Evolutionary conservation across 108 stramenopile species (phyloP).

Genomic region (Schizochytrium sp.): DNA sequence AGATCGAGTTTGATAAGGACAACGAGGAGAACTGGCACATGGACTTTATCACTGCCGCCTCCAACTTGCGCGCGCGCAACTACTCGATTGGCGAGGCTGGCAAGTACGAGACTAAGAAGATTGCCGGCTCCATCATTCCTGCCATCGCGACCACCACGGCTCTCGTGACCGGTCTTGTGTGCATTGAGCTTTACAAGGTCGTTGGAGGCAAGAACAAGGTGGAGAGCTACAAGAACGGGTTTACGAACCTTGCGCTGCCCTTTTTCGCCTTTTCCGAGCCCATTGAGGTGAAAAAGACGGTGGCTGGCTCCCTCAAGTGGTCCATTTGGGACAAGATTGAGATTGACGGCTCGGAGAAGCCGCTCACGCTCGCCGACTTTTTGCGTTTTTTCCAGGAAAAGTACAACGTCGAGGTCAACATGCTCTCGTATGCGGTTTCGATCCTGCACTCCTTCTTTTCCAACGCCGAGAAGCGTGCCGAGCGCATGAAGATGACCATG

Average conservation of each 20-base stretch:
- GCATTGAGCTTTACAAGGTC: constrained; percentile 92
- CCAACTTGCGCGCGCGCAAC: constrained; percentile 88
- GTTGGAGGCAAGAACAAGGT: constrained; percentile 71
- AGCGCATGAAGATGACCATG: constrained; percentile 87
- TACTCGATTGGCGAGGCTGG: constrained; percentile 94
- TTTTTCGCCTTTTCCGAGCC: constrained; percentile 94
- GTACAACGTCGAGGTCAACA: constrained; percentile 88
- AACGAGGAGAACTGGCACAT: constrained; percentile 95
- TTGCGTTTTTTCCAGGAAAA: constrained; percentile 78
- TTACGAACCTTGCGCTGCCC: constrained; percentile 87
- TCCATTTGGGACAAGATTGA: constrained; percentile 92
- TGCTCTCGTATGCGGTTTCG: constrained; percentile 89
- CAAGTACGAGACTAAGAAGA: constrained; percentile 87
- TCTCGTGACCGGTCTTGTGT: constrained; percentile 88
- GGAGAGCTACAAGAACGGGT: constrained; percentile 88
- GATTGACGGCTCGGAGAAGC: constrained; percentile 62
- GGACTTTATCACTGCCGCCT: constrained; percentile 88
- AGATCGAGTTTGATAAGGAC: constrained; percentile 79
- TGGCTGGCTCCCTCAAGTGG: constrained; percentile 55
- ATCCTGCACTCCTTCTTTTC: constrained; percentile 94
- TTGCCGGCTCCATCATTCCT: constrained; percentile 97
- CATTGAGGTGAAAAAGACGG: constrained; percentile 21
- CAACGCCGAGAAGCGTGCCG: constrained; percentile 85
- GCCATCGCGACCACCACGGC: constrained; percentile 98
- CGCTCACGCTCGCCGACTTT: constrained; percentile 76